phyloP scores from a whole-genome alignment of 192 early-diverging fungal species.

The Spinellus fusiger region DNA sequence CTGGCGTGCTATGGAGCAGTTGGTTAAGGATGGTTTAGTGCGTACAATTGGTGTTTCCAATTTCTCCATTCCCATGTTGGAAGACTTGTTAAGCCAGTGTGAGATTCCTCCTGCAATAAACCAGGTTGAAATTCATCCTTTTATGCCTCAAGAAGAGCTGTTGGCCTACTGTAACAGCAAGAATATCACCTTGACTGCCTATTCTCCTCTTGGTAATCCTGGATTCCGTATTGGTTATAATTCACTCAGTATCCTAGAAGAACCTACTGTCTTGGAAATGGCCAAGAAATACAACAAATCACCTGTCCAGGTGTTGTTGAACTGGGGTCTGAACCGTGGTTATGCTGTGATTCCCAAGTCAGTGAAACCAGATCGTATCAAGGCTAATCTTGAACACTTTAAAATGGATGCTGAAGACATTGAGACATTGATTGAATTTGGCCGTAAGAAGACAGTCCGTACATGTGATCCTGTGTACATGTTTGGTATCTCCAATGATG shows the following conservation, averaged over 20 bases:
- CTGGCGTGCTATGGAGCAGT: slow-evolving; percentile 69
- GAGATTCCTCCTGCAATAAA: slow-evolving; percentile 59
- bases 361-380: slow-evolving; percentile 55
- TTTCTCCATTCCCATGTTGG: slow-evolving; percentile 41
- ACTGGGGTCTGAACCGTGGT: slow-evolving; percentile 71
- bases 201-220: slow-evolving; percentile 69
- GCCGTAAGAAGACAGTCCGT: slow-evolving; percentile 5
- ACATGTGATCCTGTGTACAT: too few relatives aligned
- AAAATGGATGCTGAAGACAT: slow-evolving; percentile 39
- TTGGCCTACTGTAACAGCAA: slow-evolving; percentile 66
- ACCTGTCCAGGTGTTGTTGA: slow-evolving; percentile 69
- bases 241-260: slow-evolving; percentile 8
- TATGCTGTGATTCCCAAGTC: slow-evolving; percentile 80
- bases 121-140: slow-evolving; percentile 85
- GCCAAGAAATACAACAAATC: slow-evolving; percentile 60
- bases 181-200: slow-evolving; percentile 73
- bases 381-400: slow-evolving; percentile 53
- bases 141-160: slow-evolving; percentile 61
- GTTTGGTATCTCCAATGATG: too few relatives aligned
- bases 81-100: slow-evolving; percentile 20
- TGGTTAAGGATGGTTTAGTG: slow-evolving; percentile 54
- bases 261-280: slow-evolving; percentile 51
- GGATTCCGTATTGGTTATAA: background rate
- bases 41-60: slow-evolving; percentile 63
- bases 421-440: slow-evolving; percentile 16